Evolutionary conservation across 2,329 filamentous ascomycete species (phyloP).

Genomic region (Alternaria brassicae): DNA sequence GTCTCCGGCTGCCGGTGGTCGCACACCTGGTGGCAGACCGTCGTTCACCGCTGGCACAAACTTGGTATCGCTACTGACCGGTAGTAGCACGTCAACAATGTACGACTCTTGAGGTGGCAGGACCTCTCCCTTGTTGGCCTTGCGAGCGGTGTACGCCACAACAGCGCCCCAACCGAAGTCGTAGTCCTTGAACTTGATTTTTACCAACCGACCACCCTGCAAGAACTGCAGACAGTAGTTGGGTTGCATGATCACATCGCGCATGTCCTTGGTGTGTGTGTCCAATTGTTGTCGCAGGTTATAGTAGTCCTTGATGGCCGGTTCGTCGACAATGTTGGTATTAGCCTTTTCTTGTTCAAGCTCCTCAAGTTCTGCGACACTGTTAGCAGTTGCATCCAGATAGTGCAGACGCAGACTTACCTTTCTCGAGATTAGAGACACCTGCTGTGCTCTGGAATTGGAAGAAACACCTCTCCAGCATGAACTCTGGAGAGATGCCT

Average conservation of each 20-base stretch:
- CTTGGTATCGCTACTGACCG: conserved; percentile 62
- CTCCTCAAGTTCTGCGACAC: conserved; percentile 70
- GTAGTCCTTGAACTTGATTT: conserved; percentile 77
- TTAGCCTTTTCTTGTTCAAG: conserved; percentile 77
- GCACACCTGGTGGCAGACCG: conserved; percentile 69
- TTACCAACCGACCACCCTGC: conserved; percentile 84
- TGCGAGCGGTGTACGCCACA: conserved; percentile 73
- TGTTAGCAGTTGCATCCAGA: conserved; percentile 1
- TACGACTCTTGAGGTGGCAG: conserved; percentile 79
- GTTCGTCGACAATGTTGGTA: conserved; percentile 83
- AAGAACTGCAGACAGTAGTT: conserved; percentile 85
- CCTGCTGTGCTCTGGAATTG: conserved; percentile 97
- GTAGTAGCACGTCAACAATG: conserved; percentile 81
- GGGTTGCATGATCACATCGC: conserved; percentile 88
- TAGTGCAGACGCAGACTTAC: conserved; percentile 37
- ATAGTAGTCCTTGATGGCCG: conserved; percentile 92
- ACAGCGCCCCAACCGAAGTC: conserved; percentile 97
- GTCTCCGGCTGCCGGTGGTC: conserved; percentile 67
- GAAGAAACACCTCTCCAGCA: conserved; percentile 98
- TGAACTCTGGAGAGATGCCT: conserved; percentile 97
- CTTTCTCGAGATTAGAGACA: conserved; percentile 80
- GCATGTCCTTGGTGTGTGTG: conserved; percentile 86
- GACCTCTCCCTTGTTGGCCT: conserved; percentile 68
- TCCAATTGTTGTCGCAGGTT: conserved; percentile 85
- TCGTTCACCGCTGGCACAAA: conserved; percentile 66